These are phyloP conservation scores for Chaetothyriales sp. DNA, from an alignment of 2,329 filamentous ascomycete genomes.

Conservation along the genomic window DNA sequence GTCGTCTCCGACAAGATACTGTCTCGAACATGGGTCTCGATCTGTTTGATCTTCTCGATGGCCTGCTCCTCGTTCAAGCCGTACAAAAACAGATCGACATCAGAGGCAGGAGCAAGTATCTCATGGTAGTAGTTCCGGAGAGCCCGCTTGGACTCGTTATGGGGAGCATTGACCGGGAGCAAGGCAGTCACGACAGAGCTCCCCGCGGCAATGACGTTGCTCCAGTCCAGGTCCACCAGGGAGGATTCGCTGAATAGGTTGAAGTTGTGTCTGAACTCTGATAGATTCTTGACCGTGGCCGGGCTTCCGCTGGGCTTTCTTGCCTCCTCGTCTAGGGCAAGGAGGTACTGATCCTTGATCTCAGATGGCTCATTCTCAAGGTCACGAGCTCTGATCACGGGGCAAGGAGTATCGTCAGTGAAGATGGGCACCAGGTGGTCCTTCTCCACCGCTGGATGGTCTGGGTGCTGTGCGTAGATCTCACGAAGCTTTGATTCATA, in stretches of 20 bases:
- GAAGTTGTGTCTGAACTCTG: constrained; percentile 66
- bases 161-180: constrained; percentile 51
- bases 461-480: constrained; percentile 26
- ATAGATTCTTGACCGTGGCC: constrained; percentile 51
- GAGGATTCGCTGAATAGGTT: constrained; percentile 67
- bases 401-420: constrained; percentile 16
- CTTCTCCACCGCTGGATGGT: constrained; percentile 19
- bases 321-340: constrained; percentile 30
- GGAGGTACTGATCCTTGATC: constrained; percentile 22
- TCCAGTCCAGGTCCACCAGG: constrained; percentile 63
- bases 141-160: constrained; percentile 41
- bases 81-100: constrained; percentile 77
- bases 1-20: constrained; percentile 70
- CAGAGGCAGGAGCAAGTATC: constrained; percentile 64
- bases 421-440: constrained; percentile 24
- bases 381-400: constrained; percentile 22
- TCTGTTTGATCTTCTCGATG: constrained; percentile 68
- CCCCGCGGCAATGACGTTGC: constrained; percentile 65
- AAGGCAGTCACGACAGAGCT: constrained; percentile 68
- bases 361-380: constrained; percentile 19
- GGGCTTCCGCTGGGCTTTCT: constrained; percentile 48
- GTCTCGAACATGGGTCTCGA: constrained; percentile 60
- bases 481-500: constrained; percentile 25
- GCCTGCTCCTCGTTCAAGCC: constrained; percentile 63
- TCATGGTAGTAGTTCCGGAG: constrained; percentile 64